Conservation (phyloP, 2,329 filamentous ascomycete genomes). For the Aspergillus flavus region DNA sequence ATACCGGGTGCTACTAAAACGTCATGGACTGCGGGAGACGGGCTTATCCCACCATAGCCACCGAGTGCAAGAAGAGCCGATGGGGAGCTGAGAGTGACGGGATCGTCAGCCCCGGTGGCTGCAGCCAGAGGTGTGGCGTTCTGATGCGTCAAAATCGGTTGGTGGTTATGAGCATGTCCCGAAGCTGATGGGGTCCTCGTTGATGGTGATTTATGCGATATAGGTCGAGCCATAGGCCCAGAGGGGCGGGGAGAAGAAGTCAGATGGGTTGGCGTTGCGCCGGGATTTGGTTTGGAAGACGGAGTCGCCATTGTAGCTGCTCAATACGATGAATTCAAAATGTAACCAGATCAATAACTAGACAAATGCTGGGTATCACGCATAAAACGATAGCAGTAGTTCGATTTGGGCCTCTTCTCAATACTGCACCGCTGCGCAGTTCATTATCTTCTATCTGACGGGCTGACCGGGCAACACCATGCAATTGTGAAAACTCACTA, state of each 20-base stretch:
- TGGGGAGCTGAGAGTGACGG: slow-evolving; percentile 48
- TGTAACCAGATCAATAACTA: not conserved
- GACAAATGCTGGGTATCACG: slow-evolving; percentile 2
- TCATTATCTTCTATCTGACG: slow-evolving; percentile 1
- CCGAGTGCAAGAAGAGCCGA: slow-evolving; percentile 49
- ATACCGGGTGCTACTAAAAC: slow-evolving; percentile 38
- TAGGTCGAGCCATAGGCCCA: slow-evolving; percentile 41
- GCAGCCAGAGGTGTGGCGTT: slow-evolving; percentile 47
- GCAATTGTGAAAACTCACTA: not conserved
- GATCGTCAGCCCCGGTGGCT: slow-evolving; percentile 41
- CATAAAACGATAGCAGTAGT: not conserved
- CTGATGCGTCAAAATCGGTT: slow-evolving; percentile 42
- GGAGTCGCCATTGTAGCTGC: slow-evolving; percentile 45
- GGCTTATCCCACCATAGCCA: slow-evolving; percentile 44
- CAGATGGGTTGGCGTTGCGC: slow-evolving; percentile 46
- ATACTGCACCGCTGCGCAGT: not conserved
- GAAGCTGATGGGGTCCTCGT: slow-evolving; percentile 47
- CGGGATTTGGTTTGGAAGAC: slow-evolving; percentile 45
- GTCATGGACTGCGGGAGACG: slow-evolving; percentile 42
- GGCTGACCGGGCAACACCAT: not conserved
- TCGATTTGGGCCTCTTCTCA: slow-evolving; percentile 4
- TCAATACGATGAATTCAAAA: not conserved
- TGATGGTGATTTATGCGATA: slow-evolving; percentile 50
- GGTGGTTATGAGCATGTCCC: slow-evolving; percentile 37
- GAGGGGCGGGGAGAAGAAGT: slow-evolving; percentile 49